Percentiles rank a stretch among this genome's conserved stretches.
These are phyloP conservation scores for Phaeosphaeria sp. DNA, from an alignment of 2,329 filamentous ascomycete genomes.

Conservation along the genomic window DNA sequence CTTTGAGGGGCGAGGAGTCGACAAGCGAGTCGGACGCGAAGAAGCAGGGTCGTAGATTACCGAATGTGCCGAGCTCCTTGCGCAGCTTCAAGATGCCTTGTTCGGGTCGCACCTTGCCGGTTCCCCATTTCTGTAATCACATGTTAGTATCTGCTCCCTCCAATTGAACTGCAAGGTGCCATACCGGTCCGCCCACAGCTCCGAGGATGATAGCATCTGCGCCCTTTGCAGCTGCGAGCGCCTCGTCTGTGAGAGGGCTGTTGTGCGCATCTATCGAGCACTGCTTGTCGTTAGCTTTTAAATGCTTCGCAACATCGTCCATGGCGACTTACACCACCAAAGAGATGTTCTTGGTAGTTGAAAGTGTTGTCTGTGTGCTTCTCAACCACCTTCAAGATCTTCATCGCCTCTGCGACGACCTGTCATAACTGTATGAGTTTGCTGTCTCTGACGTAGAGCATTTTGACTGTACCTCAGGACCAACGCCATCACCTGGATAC, in stretches of 20 bases:
- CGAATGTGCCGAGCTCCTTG: slow-evolving; percentile 92
- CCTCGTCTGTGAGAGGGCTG: slow-evolving; percentile 79
- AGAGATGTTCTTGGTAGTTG: slow-evolving; percentile 86
- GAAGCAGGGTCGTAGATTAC: slow-evolving; percentile 94
- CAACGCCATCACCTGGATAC: slow-evolving; percentile 48
- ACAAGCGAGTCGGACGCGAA: slow-evolving; percentile 83
- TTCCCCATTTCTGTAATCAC: slow-evolving; percentile 80
- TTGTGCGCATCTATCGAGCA: slow-evolving; percentile 87
- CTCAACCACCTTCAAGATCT: slow-evolving; percentile 83
- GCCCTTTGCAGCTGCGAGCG: slow-evolving; percentile 80
- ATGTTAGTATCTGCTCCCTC: slow-evolving; percentile 13
- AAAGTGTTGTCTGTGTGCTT: slow-evolving; percentile 78
- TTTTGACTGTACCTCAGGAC: slow-evolving; percentile 45
- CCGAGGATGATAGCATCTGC: slow-evolving; percentile 92
- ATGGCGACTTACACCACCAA: slow-evolving; percentile 79
- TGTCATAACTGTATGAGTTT: slow-evolving; percentile 39
- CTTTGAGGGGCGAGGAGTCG: slow-evolving; percentile 85
- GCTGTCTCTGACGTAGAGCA: slow-evolving; percentile 3
- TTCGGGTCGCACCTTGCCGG: slow-evolving; percentile 84
- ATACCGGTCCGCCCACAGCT: slow-evolving; percentile 88
- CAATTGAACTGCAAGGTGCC: slow-evolving; percentile 16
- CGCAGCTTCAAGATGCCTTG: slow-evolving; percentile 89
- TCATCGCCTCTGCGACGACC: slow-evolving; percentile 85
- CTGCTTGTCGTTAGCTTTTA: slow-evolving; percentile 55
- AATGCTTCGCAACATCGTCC: neutral